phyloP scores from a whole-genome alignment of 305 asterid genomes.

The Andrographis paniculata region DNA sequence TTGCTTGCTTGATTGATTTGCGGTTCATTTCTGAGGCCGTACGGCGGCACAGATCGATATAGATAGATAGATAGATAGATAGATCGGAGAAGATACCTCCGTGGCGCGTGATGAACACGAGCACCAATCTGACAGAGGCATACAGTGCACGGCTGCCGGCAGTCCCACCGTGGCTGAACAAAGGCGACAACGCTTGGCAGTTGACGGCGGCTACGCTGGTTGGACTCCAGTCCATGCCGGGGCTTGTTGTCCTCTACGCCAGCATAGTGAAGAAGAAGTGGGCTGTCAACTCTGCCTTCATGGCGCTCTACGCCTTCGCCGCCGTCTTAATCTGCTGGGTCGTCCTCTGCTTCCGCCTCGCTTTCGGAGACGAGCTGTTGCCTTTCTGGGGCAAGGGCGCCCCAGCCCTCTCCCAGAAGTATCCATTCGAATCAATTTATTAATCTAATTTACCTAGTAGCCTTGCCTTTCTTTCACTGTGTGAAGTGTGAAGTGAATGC shows the following conservation, averaged over 20 bases:
- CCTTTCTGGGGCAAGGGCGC: slow-evolving; percentile 3
- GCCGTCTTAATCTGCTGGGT: slow-evolving; percentile 6
- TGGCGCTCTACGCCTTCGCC: slow-evolving; percentile 3
- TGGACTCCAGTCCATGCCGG: not conserved
- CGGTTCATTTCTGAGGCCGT: no score
- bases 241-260: slow-evolving; percentile 1
- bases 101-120: no score
- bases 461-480: no score
- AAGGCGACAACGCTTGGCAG: slow-evolving; percentile 2
- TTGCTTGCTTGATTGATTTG: no score
- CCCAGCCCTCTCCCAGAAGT: not conserved
- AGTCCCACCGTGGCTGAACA: not conserved
- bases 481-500: no score
- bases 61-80: no score
- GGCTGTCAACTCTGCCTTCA: slow-evolving; percentile 1
- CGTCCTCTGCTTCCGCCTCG: slow-evolving; percentile 1
- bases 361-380: not conserved
- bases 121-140: no score
- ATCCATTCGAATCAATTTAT: not conserved
- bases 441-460: no score
- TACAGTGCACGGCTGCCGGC: not conserved
- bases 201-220: not conserved
- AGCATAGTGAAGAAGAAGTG: slow-evolving; percentile 1
- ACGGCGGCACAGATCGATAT: no score
- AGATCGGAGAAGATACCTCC: no score